Base-by-base conservation (phyloP, 805 yeast genomes). In the Starmerella sirachaensis region DNA sequence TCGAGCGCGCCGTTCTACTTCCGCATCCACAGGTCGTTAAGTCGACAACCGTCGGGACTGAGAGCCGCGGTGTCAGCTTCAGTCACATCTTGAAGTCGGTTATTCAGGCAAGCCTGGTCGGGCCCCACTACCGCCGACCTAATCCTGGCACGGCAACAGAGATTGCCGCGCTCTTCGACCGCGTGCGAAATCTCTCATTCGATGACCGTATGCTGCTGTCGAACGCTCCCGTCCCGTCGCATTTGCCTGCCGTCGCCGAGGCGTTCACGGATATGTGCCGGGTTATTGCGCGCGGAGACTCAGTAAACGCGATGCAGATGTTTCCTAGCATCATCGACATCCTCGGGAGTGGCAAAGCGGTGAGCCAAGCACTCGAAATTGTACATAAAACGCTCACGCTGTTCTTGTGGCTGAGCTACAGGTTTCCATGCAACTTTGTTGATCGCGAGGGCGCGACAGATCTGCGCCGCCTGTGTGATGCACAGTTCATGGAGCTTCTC, bases 401-500 rank as follows among this genome's bases (percentile, higher is more conserved):
- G 6, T 88, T 73, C 53, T 62, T 83, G 53, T 88, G 98, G 98
- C 64, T 88, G 44, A 69, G 81, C 38, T 86, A 82, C 55, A 64
- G 96, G 51, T 88, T 78, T 64, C 94, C 96, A 1, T 74, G 78
- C 21, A 67, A 74, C 35, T 82, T 85, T 49, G 70, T 79, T 13
- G 94, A 84, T 56, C 64, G 74, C 12, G 81, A 76, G 41, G 70
- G 83, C 32, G 94, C 94, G 0, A 55, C 58, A 18, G 81, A 79
- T 38, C 57, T 83, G 49, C 80, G 80, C 54, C 62, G 70, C 20
- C 59, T 81, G 43, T 73, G 84, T 36, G 94, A 86, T 53, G 65
- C 63, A 42, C 59, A 72, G 36, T 74, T 77, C 29, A 63, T 65
- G 42, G 69, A 68, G 45, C 71, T 39, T n/a, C 41, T 50, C 14